Evolutionary conservation across 2,329 filamentous ascomycete genomes (phyloP).

Genomic region (Penicillium sp.): DNA sequence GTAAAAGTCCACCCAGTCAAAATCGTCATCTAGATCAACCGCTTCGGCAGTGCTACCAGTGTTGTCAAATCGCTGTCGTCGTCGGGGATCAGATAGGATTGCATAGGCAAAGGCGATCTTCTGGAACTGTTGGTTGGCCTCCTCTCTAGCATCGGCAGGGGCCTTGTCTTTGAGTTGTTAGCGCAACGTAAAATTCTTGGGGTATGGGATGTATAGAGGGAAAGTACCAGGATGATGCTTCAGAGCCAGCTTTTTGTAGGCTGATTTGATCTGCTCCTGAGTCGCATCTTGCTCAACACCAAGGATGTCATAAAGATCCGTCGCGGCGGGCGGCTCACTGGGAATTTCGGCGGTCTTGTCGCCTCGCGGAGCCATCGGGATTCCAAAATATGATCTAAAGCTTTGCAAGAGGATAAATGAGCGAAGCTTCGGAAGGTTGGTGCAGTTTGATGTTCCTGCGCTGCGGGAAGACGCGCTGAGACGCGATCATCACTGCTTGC

Average conservation of each 20-base stretch:
- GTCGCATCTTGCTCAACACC: slow-evolving; percentile 73
- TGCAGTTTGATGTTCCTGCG: background rate
- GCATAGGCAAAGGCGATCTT: slow-evolving; percentile 92
- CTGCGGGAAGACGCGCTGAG: slow-evolving; percentile 30
- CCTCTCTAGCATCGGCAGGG: slow-evolving; percentile 66
- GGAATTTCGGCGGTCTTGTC: slow-evolving; percentile 14
- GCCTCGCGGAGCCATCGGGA: slow-evolving; percentile 15
- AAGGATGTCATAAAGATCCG: slow-evolving; percentile 77
- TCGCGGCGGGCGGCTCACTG: slow-evolving; percentile 29
- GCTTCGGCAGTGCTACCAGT: slow-evolving; percentile 89
- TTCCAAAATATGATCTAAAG: background rate
- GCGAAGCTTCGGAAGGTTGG: background rate
- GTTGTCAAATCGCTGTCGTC: slow-evolving; percentile 84
- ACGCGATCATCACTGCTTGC: slow-evolving; percentile 20
- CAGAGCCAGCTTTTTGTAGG: slow-evolving; percentile 89
- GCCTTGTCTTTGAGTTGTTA: slow-evolving; percentile 71
- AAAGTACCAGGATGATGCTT: slow-evolving; percentile 80
- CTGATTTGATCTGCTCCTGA: slow-evolving; percentile 79
- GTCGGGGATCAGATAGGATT: slow-evolving; percentile 79
- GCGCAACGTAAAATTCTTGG: background rate
- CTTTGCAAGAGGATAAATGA: slow-evolving; percentile 1
- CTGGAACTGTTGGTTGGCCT: slow-evolving; percentile 83
- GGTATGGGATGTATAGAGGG: slow-evolving; percentile 16
- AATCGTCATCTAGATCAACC: slow-evolving; percentile 72
- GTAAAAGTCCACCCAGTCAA: slow-evolving; percentile 92